Base-by-base conservation (phyloP, 2,329 filamentous ascomycete species). In the Paraphaeosphaeria sporulosa region DNA sequence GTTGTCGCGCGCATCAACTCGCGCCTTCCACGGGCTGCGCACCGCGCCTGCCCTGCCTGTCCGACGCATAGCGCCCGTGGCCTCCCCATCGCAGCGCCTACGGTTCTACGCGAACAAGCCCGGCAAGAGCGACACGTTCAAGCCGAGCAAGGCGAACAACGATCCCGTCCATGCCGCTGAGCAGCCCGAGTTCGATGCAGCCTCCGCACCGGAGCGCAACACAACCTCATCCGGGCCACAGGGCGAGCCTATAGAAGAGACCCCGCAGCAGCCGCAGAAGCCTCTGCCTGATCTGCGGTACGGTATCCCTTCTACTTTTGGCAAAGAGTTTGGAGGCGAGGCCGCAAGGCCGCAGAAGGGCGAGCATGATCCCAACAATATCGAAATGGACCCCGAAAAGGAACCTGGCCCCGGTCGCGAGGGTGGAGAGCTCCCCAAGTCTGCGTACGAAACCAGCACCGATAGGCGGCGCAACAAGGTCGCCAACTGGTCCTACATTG, bases 211-310 rank as follows among this genome's bases (percentile, higher is more conserved):
- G 23, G 64, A 64, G 43, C 64, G 64, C 40, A 76, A 76, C 60
- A 76, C 69, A 47, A 65, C 73, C 40, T 64, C 68, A 19, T 61
- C 65, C 43, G 60, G 34, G 66, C 71, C 67, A 58, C 70, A 71
- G 71, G 51, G 51, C 27, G 70, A 76, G 42, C 67, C 79, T 60
- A 70, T 76, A 52, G 70, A 79, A 57, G 78, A 82, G 46, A 78
- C 82, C 54, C 70, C 73, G 53, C 78, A 85, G 67, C 83, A 87
- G 25, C 83, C 86, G 55, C 75, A 73, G 17, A 85, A 89, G 71
- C 89, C 92, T 55, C 86, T 97, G 13, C 94, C 94, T 55, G 94
- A 98, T 75, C 84, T 98, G 47, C 95, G 93, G n/a, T 90, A 94
- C 73, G 94, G 94, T 65, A 96, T 98, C 64, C 94, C 94, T 0